These are phyloP conservation scores for Gossypium bickii DNA, from an alignment of 345 rosid genomes.

Conservation along the genomic window DNA sequence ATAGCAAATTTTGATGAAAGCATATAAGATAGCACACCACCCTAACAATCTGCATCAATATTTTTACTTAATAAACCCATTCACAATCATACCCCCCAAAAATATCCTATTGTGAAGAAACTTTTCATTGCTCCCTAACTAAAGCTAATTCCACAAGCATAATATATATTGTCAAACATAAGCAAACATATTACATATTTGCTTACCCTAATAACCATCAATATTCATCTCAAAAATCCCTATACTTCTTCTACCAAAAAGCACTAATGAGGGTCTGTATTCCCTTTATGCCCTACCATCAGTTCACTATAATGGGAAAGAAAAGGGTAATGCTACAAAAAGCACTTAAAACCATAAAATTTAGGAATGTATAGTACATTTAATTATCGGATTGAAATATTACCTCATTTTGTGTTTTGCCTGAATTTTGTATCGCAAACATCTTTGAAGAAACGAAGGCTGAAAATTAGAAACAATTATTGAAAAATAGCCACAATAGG, in stretches of 20 bases:
- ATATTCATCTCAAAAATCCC: not conserved
- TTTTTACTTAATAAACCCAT: not conserved
- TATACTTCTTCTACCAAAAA: not conserved
- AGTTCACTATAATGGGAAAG: not conserved
- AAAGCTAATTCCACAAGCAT: not conserved
- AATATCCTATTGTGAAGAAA: not conserved
- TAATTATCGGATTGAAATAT: not conserved
- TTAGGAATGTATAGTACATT: not conserved
- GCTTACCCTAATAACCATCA: not conserved
- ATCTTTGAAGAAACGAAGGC: conserved; percentile 90
- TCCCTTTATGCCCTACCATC: not conserved
- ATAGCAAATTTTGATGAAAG: conserved; percentile 5
- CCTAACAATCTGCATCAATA: not conserved
- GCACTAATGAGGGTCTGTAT: not conserved
- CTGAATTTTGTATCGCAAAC: conserved; percentile 78
- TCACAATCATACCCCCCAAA: not conserved
- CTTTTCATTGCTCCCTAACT: not conserved
- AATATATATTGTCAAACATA: not conserved
- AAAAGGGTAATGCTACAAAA: not conserved
- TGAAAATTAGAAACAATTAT: conserved; percentile 16
- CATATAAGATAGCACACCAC: not conserved
- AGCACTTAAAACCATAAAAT: conserved; percentile 1
- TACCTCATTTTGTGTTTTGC: conserved; percentile 82
- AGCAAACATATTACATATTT: not conserved
- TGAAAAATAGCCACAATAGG: not conserved